phyloP scores from a whole-genome alignment of 1,284 basidiomycete genomes.

The Wallemia ichthyophaga region DNA sequence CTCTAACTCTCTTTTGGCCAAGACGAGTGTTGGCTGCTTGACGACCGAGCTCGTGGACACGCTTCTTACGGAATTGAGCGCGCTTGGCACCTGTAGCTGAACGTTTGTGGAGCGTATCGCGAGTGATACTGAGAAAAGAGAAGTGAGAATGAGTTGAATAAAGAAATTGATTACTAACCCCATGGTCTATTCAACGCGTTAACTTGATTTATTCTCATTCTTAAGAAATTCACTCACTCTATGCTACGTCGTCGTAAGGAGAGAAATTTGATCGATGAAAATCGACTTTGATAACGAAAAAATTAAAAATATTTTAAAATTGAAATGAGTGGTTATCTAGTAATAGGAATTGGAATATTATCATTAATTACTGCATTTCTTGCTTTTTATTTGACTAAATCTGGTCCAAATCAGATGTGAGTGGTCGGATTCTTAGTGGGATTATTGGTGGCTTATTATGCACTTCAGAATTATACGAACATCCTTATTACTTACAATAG shows the following conservation, averaged over 20 bases:
- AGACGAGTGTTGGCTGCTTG: constrained; percentile 86
- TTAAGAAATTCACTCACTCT: neutral
- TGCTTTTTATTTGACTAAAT: neutral
- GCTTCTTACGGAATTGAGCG: constrained; percentile 90
- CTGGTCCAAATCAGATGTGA: neutral
- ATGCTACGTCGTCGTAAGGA: neutral
- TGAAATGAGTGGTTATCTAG: neutral
- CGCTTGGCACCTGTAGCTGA: constrained; percentile 72
- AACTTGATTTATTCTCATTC: too few species aligned
- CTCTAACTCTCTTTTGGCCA: constrained; percentile 68
- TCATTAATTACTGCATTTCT: neutral
- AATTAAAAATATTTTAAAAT: neutral
- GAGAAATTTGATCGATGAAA: neutral
- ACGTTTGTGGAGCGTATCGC: constrained; percentile 61
- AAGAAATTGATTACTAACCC: neutral
- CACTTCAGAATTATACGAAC: neutral
- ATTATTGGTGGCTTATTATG: too few species aligned
- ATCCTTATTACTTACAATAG: neutral
- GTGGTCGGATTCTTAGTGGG: too few species aligned
- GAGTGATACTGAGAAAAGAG: neutral
- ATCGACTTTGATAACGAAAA: neutral
- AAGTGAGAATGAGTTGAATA: neutral
- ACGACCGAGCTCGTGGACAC: constrained; percentile 94
- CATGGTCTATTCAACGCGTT: neutral
- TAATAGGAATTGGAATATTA: neutral